Conservation (phyloP, 2,329 filamentous ascomycete species). For the Knoxdaviesia capensis region DNA sequence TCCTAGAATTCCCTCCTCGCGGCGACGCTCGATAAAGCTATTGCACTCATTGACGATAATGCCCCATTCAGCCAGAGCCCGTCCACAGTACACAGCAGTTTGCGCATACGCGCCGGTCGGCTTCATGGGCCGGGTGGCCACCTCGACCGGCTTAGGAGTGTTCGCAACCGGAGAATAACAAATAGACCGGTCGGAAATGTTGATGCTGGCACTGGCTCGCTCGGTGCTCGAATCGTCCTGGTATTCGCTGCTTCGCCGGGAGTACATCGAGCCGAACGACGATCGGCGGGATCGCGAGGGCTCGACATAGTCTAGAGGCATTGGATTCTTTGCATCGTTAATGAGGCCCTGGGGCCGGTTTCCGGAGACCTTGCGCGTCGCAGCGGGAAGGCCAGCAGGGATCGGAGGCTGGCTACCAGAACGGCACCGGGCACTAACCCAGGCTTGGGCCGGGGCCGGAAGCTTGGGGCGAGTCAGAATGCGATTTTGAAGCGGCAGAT, state of each 20-base stretch:
- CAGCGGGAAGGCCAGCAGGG: slow-evolving; percentile 18
- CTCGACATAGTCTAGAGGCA: no score
- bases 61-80: slow-evolving; percentile 61
- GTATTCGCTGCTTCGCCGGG: no score
- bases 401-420: slow-evolving; percentile 17
- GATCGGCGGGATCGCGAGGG: slow-evolving; percentile 1
- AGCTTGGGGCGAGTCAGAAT: slow-evolving; percentile 49
- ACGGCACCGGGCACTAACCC: slow-evolving; percentile 24
- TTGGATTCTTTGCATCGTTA: slow-evolving; percentile 28
- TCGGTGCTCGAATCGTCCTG: neutral
- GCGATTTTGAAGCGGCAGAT: slow-evolving; percentile 34
- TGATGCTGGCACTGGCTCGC: neutral
- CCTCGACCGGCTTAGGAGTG: neutral
- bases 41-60: slow-evolving; percentile 60
- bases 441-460: slow-evolving; percentile 47
- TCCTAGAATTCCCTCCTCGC: slow-evolving; percentile 48
- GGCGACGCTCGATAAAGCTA: slow-evolving; percentile 58
- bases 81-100: slow-evolving; percentile 42
- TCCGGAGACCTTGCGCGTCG: slow-evolving; percentile 27
- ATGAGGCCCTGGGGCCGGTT: slow-evolving; percentile 23
- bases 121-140: slow-evolving; percentile 19
- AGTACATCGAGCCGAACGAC: slow-evolving; percentile 3
- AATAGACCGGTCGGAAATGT: neutral
- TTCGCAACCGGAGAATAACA: no score
- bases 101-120: slow-evolving; percentile 23